Conservation (phyloP, 2,329 filamentous ascomycete genomes). For the Pseudogymnoascus sp. region DNA sequence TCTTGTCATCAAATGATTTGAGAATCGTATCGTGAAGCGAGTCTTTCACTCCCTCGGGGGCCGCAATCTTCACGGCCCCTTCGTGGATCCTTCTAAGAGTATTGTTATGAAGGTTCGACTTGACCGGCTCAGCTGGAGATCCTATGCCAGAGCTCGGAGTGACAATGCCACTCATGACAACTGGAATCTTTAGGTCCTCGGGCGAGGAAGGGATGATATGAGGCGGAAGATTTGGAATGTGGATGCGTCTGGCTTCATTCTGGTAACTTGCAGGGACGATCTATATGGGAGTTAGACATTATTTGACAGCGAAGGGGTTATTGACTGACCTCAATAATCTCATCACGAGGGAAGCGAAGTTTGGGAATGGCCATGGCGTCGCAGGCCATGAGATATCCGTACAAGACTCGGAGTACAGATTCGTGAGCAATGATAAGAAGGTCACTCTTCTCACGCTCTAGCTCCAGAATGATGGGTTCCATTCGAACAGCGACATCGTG, state of each 20-base stretch:
- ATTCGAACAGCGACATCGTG: constrained; percentile 96
- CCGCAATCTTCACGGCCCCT: neutral
- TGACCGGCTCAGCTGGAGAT: constrained; percentile 16
- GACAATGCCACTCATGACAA: constrained; percentile 47
- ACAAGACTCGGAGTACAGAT: constrained; percentile 91
- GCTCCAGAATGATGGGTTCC: constrained; percentile 93
- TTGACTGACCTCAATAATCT: constrained; percentile 75
- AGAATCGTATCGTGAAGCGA: neutral
- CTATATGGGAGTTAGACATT: constrained; percentile 24
- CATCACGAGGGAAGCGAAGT: constrained; percentile 86
- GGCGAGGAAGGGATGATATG: constrained; percentile 68
- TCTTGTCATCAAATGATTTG: neutral
- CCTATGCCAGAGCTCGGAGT: constrained; percentile 25
- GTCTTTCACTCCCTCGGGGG: neutral
- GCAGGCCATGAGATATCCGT: constrained; percentile 97
- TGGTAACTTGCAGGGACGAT: constrained; percentile 97
- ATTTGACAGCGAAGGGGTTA: neutral
- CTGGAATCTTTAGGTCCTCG: constrained; percentile 72
- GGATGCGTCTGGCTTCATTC: constrained; percentile 86
- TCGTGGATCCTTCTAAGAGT: neutral
- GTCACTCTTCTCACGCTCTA: constrained; percentile 94
- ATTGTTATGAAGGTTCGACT: neutral
- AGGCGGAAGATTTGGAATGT: constrained; percentile 59
- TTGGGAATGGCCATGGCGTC: constrained; percentile 90
- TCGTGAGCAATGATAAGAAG: constrained; percentile 98